Evolutionary conservation across 805 yeast species (phyloP), one percentile per base, ranked within the genome.

Genomic region (Nakazawaea siamensis): DNA sequence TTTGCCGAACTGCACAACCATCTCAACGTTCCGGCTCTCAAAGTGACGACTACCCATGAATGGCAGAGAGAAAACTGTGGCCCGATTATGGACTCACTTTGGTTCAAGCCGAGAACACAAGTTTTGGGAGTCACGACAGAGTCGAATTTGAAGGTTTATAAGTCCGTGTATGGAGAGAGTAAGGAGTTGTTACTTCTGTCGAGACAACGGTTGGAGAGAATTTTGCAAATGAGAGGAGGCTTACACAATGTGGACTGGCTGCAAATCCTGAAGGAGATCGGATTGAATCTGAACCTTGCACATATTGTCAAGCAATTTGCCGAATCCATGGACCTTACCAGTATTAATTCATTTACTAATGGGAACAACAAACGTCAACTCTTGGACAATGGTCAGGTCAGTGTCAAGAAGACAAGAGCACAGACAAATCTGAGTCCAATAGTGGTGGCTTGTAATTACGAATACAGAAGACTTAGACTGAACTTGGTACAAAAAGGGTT

Each of bases 171-270:
- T n/a, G n/a, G n/a, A n/a, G n/a, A n/a, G n/a, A n/a, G n/a, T n/a
- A n/a, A n/a, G n/a, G n/a, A n/a, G n/a, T n/a, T n/a, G n/a, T n/a
- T n/a, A n/a, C n/a, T n/a, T n/a, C n/a, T n/a, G n/a, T n/a, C n/a
- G n/a, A n/a, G n/a, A n/a, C 8, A 24, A 11, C n/a, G 72, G 27
- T 54, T 83, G 26, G 67, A 71, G 44, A 59, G 68, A 25, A 64
- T 73, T 11, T 92, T 84, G 2, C 59, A 67, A 14, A 50, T 70
- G 13, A 61, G 80, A 40, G 92, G 92, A 14, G 94, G 94, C 0
- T 76, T 65, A 49, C 62, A 64, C 9, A 63, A 56, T 9, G 87
- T 84, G n/a, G 70, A 80, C 30, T 85, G 95, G 95, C 86, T 86
- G 1, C 86, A 81, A 48, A 70, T 85, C 8, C 90, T 90, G 11